Evolutionary conservation across 176 grass and related monocot species (phyloP).

Genomic region (Carex cristatella): DNA sequence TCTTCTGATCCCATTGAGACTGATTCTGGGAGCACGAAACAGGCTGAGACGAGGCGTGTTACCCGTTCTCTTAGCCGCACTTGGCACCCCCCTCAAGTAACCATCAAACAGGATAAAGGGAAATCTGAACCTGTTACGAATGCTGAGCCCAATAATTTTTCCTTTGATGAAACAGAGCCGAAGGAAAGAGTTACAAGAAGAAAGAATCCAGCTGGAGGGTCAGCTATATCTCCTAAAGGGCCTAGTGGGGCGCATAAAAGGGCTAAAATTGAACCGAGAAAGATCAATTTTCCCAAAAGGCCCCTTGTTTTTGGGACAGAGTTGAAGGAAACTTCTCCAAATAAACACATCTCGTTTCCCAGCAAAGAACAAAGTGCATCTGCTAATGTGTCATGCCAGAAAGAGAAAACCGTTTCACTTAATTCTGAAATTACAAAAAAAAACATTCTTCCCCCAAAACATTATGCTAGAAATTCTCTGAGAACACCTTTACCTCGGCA

Average conservation of each 20-base stretch:
- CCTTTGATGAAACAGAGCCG: conserved; percentile 39
- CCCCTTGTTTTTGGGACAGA: conserved; percentile 37
- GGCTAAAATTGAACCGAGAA: conserved; percentile 45
- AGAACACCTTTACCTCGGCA: conserved; percentile 8
- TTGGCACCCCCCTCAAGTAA: conserved; percentile 33
- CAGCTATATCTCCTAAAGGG: conserved; percentile 32
- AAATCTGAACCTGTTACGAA: conserved; percentile 51
- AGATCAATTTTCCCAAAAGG: conserved; percentile 37
- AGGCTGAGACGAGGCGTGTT: conserved; percentile 51
- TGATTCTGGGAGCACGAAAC: conserved; percentile 62
- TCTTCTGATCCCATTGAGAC: conserved; percentile 80
- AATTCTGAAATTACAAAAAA: conserved; percentile 46
- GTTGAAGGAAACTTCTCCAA: conserved; percentile 25
- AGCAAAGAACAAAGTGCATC: conserved; percentile 16
- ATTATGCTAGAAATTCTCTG: conserved; percentile 34
- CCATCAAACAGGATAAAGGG: conserved; percentile 21
- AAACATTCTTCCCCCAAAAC: conserved; percentile 36
- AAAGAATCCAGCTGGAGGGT: conserved; percentile 29
- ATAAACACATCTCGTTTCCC: conserved; percentile 22
- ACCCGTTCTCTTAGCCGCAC: conserved; percentile 41
- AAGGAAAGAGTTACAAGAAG: conserved; percentile 39
- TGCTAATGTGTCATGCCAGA: conserved; percentile 12
- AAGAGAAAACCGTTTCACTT: conserved; percentile 36
- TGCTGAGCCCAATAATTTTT: conserved; percentile 25
- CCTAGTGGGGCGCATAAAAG: conserved; percentile 40